phyloP scores from a whole-genome alignment of 768 basidiomycete species.

The Cubamyces sp. region DNA sequence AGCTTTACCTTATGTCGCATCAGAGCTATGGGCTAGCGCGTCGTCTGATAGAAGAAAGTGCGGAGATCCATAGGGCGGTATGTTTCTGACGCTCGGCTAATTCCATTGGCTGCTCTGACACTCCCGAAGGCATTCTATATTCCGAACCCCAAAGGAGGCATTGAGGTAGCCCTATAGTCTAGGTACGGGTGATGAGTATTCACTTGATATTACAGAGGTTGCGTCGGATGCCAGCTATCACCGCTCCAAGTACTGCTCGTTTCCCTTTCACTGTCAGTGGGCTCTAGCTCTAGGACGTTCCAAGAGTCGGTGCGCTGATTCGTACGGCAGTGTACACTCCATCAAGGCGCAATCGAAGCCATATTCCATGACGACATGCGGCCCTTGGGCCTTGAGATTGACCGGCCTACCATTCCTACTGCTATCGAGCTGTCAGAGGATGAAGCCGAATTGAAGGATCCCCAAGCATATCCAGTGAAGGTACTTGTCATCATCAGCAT shows the following conservation, averaged over 20 bases:
- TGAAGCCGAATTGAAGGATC: constrained; percentile 44
- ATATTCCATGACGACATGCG: constrained; percentile 63
- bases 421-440: constrained; percentile 50
- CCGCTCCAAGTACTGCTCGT: constrained; percentile 59
- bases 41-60: constrained; percentile 30
- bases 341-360: constrained; percentile 67
- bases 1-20: background rate
- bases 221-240: constrained; percentile 64
- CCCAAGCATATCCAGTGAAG: constrained; percentile 36
- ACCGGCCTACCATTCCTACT: constrained; percentile 37
- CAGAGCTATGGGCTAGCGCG: constrained; percentile 36
- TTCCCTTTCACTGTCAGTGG: constrained; percentile 69
- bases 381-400: constrained; percentile 49
- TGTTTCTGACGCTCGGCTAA: background rate
- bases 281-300: too few relatives aligned
- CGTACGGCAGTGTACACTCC: constrained; percentile 51
- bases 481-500: constrained; percentile 14
- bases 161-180: constrained; percentile 49
- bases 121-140: constrained; percentile 72
- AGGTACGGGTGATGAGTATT: background rate
- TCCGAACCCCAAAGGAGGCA: constrained; percentile 60
- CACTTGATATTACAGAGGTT: constrained; percentile 48
- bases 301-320: background rate
- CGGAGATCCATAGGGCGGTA: constrained; percentile 34
- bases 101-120: too few relatives aligned